phyloP scores from a whole-genome alignment of 176 grass and related monocot genomes.

The Musa beccarii region DNA sequence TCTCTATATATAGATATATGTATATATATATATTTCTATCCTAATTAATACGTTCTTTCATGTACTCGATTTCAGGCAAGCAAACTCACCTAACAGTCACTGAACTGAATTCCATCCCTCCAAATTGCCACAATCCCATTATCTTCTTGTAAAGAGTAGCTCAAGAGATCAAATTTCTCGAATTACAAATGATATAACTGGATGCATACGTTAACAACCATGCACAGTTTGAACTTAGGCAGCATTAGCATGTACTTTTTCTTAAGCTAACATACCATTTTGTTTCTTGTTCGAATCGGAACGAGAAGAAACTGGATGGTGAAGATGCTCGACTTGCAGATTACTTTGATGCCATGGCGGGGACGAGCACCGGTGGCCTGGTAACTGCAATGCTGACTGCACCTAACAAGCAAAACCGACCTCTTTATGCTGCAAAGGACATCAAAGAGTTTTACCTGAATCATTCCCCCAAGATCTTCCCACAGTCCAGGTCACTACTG shows the following conservation, averaged over 20 bases:
- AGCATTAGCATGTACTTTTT: neutral
- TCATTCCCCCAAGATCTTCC: constrained; percentile 62
- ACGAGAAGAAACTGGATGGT: constrained; percentile 76
- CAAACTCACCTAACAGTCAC: no score
- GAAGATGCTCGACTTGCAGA: constrained; percentile 66
- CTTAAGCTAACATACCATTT: neutral
- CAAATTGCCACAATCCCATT: no score
- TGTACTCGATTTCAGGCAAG: no score
- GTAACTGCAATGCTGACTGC: constrained; percentile 64
- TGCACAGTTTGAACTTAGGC: no score
- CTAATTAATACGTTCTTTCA: no score
- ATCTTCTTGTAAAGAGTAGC: no score
- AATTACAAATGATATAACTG: no score
- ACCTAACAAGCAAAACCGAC: constrained; percentile 43
- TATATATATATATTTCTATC: no score
- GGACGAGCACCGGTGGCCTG: constrained; percentile 80
- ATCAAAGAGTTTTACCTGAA: constrained; percentile 62
- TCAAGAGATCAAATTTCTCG: no score
- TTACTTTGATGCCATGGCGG: constrained; percentile 78
- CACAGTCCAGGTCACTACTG: constrained; percentile 46
- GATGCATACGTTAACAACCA: no score
- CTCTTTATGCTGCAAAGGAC: constrained; percentile 78
- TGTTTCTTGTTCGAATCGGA: neutral
- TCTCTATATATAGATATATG: no score
- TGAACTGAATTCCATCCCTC: no score